Base-by-base conservation (phyloP, 2,329 filamentous ascomycete genomes). In the Verticillium alfalfae region DNA sequence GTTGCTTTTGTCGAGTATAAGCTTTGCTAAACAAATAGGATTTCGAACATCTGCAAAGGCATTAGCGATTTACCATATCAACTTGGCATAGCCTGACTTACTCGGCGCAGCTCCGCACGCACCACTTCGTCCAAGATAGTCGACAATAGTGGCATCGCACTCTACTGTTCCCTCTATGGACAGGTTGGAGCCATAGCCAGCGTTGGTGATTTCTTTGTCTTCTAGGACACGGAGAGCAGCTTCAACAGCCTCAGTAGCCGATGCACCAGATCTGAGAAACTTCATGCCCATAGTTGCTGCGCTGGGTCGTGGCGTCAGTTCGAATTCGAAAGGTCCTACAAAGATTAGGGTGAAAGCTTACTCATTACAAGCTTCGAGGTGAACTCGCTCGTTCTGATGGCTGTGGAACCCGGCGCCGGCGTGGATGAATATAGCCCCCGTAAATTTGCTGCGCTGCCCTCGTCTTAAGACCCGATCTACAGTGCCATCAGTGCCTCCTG, bases 401-500 rank as follows among this genome's bases (percentile, higher is more conserved):
- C 93, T 97, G 74, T 99, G 95, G 70, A 92, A 99, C 4, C 95
- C 95, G 16, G 95, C 95, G 38, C 95, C 95, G 41, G 94, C 95
- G 75, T 99, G 95, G 55, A 99, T 89, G 74, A 97, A 98, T 59
- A 99, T 94, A 63, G 92, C 93, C 62, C 87, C 87, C 10, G 87
- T 65, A 54, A 67, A 70, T 59, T 74, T 76, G 39, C 70, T 65
- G 60, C 67, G 73, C 16, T 75, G 75, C 6, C 66, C 69, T 26
- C 73, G 68, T 54, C 73, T 77, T 56, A 74, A 66, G 61, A 74
- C 70, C 38, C 73, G 76, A 63, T 81, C 78, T 18, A 76, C 65
- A 37, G 76, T 69, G 52, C 80, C 79, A 66, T 81, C 78, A 34
- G 72, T 69, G 59, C 75, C 72, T 13, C 62, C 61, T 2, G 56